A percentile compares a stretch with the other conserved stretches of the same genome.
phyloP scores from a whole-genome alignment of 345 rosid species.

The Abelmoschus esculentus region DNA sequence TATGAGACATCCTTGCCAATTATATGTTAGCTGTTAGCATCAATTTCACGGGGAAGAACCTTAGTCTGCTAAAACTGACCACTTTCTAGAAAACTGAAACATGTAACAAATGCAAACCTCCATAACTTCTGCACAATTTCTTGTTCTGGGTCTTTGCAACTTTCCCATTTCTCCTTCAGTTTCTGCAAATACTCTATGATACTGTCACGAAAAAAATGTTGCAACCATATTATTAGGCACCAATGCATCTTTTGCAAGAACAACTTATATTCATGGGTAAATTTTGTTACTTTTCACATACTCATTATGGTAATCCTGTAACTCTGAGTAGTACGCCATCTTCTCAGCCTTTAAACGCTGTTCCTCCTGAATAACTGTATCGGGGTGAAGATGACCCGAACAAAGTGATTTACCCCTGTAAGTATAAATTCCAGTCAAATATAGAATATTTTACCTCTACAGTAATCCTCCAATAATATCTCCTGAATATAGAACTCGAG shows the following conservation, averaged over 20 bases:
- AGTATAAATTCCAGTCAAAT: not conserved
- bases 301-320: not conserved
- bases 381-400: not conserved
- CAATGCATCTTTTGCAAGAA: not conserved
- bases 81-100: not conserved
- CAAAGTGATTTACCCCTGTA: not conserved
- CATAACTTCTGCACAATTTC: not conserved
- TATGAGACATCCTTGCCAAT: not conserved
- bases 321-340: not conserved
- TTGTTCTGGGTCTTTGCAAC: not conserved
- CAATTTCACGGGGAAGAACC: not conserved
- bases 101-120: not conserved
- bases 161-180: not conserved
- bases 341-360: not conserved
- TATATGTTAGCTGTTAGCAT: not conserved
- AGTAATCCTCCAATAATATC: conserved; percentile 2
- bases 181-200: not conserved
- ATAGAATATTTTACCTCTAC: not conserved
- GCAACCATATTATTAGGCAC: not conserved
- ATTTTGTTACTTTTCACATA: not conserved
- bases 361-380: not conserved
- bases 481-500: not conserved
- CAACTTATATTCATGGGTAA: not conserved
- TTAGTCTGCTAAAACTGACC: not conserved
- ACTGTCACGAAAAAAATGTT: not conserved